phyloP scores from a whole-genome alignment of 768 basidiomycete species.

The Leccinum ochraceum region DNA sequence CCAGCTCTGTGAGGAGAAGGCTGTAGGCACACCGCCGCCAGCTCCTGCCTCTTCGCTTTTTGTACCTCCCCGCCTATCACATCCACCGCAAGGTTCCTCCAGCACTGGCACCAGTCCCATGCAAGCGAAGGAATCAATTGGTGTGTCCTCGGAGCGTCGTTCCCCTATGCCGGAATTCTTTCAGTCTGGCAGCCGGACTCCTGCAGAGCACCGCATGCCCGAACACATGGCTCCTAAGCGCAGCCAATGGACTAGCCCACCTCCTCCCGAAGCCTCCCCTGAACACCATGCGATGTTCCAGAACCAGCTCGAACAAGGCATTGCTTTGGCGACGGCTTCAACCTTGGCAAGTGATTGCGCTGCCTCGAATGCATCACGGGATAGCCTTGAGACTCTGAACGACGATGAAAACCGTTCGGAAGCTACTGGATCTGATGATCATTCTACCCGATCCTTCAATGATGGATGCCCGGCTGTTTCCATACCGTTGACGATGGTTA shows the following conservation, averaged over 20 bases:
- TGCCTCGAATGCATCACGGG: conserved; percentile 53
- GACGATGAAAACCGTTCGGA: conserved; percentile 67
- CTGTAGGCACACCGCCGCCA: conserved; percentile 43
- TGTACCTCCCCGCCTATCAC: conserved; percentile 44
- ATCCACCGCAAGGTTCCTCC: conserved; percentile 71
- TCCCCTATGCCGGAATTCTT: conserved; percentile 54
- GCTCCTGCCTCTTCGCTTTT: conserved; percentile 44
- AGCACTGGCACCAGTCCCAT: conserved; percentile 63
- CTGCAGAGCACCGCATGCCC: conserved; percentile 40
- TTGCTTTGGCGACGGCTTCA: conserved; percentile 69
- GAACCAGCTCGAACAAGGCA: conserved; percentile 60
- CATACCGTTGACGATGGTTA: conserved; percentile 10
- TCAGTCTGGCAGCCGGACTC: conserved; percentile 40
- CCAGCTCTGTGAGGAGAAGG: conserved; percentile 90
- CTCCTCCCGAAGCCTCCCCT: conserved; percentile 72
- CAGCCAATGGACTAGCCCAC: conserved; percentile 83
- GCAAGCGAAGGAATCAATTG: conserved; percentile 54
- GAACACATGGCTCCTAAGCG: conserved; percentile 84
- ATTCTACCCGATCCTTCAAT: conserved; percentile 66
- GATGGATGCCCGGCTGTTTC: conserved; percentile 42
- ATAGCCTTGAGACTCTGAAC: conserved; percentile 58
- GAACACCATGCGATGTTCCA: conserved; percentile 69
- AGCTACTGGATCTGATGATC: conserved; percentile 64
- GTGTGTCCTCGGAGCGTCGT: conserved; percentile 43
- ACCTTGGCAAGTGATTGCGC: conserved; percentile 59